These are phyloP conservation scores for Closterium sp. DNA, from an alignment of 139 green algal genomes.

Conservation along the genomic window DNA sequence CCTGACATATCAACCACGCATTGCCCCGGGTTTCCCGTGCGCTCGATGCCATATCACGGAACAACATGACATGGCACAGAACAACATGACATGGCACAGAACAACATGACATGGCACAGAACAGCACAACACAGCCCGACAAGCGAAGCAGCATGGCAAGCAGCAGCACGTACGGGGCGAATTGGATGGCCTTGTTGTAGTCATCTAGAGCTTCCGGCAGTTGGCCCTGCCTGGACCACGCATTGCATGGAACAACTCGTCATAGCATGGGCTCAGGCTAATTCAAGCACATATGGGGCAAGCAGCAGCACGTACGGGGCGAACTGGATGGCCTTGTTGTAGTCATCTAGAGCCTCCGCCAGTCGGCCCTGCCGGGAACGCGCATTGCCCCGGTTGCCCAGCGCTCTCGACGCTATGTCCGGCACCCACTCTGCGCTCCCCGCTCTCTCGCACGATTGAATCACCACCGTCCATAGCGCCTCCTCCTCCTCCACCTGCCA, in stretches of 20 bases:
- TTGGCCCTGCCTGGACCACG: conserved; percentile 9
- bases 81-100: no score
- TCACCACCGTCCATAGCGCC: conserved; percentile 49
- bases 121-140: no score
- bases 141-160: background rate
- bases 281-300: background rate
- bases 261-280: background rate
- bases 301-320: background rate
- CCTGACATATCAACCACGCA: no score
- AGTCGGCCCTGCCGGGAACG: conserved; percentile 42
- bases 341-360: background rate
- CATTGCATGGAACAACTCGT: background rate
- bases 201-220: conserved; percentile 47
- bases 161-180: conserved; percentile 25
- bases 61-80: no score
- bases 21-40: no score
- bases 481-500: conserved; percentile 55
- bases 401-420: conserved; percentile 46
- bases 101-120: no score
- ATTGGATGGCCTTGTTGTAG: conserved; percentile 50
- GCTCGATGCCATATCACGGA: no score
- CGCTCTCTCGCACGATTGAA: conserved; percentile 26
- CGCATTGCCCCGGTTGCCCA: conserved; percentile 55
- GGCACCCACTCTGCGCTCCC: conserved; percentile 31
- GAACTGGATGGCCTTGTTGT: background rate